Evolutionary conservation across 1,139 yeast species (phyloP).

Genomic region (Trichomonascaceae sp.): DNA sequence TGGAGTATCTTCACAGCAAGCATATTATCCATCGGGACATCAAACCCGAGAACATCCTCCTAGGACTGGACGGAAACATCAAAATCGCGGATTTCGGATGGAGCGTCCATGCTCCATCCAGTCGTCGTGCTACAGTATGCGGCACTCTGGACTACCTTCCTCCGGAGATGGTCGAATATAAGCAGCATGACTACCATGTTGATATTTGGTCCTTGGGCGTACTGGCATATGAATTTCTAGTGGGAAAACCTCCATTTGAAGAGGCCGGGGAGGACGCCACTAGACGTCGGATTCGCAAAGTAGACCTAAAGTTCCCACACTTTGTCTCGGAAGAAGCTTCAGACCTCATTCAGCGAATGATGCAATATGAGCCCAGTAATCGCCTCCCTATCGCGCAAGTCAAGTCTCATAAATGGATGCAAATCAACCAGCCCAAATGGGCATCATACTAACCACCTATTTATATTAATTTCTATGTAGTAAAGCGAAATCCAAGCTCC

Average conservation of each 20-base stretch:
- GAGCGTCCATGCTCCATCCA: constrained; percentile 60
- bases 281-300: constrained; percentile 61
- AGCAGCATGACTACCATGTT: constrained; percentile 63
- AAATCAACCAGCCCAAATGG: constrained; percentile 46
- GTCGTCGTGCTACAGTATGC: constrained; percentile 66
- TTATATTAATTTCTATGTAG: neutral
- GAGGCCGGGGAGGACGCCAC: constrained; percentile 64
- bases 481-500: constrained; percentile 2
- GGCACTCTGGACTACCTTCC: constrained; percentile 92
- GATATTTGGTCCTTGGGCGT: constrained; percentile 94
- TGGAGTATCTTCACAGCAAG: constrained; percentile 61
- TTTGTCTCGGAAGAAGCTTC: constrained; percentile 62
- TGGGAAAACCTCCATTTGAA: constrained; percentile 86
- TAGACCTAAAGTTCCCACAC: constrained; percentile 62
- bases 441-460: constrained; percentile 8
- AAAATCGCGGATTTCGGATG: constrained; percentile 97
- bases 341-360: constrained; percentile 48
- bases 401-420: constrained; percentile 71
- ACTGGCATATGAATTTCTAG: constrained; percentile 70
- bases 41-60: constrained; percentile 85
- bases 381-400: constrained; percentile 52
- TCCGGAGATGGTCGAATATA: constrained; percentile 87
- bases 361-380: constrained; percentile 56
- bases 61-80: constrained; percentile 66
- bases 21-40: constrained; percentile 86